Evolutionary conservation across 2,329 filamentous ascomycete species (phyloP).

Genomic region (Pleurostoma richardsiae): DNA sequence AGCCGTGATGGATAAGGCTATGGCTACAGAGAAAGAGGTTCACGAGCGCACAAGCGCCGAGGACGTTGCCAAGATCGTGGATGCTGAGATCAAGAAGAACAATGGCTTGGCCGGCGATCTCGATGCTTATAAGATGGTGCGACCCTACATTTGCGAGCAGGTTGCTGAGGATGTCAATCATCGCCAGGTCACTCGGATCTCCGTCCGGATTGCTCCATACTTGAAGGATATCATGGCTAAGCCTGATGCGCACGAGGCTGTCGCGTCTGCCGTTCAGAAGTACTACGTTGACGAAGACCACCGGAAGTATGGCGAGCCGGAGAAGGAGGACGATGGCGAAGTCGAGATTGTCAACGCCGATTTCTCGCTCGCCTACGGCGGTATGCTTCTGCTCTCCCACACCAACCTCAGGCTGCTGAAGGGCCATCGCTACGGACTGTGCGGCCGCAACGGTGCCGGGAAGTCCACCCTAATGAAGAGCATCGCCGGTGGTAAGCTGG

Average conservation of each 20-base stretch:
- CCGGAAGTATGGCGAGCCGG: slow-evolving; percentile 77
- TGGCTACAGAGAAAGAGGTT: slow-evolving; percentile 64
- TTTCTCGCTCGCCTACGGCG: slow-evolving; percentile 95
- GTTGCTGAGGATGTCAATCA: slow-evolving; percentile 84
- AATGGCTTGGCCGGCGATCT: slow-evolving; percentile 57
- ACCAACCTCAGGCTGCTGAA: slow-evolving; percentile 93
- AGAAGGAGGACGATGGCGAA: slow-evolving; percentile 88
- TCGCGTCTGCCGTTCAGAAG: slow-evolving; percentile 70
- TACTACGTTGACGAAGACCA: slow-evolving; percentile 80
- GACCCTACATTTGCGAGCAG: slow-evolving; percentile 75
- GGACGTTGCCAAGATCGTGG: slow-evolving; percentile 70
- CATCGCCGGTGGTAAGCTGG: slow-evolving; percentile 91
- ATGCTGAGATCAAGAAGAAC: slow-evolving; percentile 69
- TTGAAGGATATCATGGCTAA: slow-evolving; percentile 64
- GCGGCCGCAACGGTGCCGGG: slow-evolving; percentile 92
- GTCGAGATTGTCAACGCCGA: slow-evolving; percentile 95
- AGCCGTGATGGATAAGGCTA: slow-evolving; percentile 87
- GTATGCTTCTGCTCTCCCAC: slow-evolving; percentile 93
- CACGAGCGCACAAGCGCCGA: slow-evolving; percentile 64
- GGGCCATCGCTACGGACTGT: slow-evolving; percentile 95
- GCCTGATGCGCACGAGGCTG: slow-evolving; percentile 51
- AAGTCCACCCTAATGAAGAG: slow-evolving; percentile 99
- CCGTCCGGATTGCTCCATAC: slow-evolving; percentile 66
- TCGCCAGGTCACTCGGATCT: slow-evolving; percentile 70
- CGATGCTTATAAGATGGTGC: slow-evolving; percentile 63